Evolutionary conservation across 2,329 filamentous ascomycete genomes (phyloP).

Genomic region (Trichoderma citrinoviride): DNA sequence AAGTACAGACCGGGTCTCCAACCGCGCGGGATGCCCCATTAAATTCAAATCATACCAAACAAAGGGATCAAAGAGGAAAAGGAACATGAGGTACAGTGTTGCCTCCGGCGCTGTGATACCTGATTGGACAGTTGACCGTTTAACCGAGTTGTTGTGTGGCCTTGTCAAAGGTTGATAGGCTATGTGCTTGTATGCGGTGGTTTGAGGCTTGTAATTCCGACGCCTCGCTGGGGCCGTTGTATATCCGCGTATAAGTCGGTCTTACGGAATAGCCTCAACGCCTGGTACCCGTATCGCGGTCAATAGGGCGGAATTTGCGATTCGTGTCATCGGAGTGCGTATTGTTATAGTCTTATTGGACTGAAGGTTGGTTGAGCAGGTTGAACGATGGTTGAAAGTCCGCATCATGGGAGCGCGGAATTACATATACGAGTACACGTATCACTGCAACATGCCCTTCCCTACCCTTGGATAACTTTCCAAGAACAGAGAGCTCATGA

Average conservation of each 20-base stretch:
- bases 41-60: background rate
- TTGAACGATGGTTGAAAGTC: background rate
- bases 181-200: background rate
- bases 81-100: background rate
- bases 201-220: background rate
- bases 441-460: background rate
- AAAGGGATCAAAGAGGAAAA: background rate
- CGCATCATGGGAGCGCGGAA: background rate
- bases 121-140: background rate
- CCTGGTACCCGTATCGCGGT: background rate
- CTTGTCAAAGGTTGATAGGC: too few relatives aligned
- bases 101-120: background rate
- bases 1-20: background rate
- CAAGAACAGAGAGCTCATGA: background rate
- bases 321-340: background rate
- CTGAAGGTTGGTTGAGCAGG: too few relatives aligned
- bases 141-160: background rate
- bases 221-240: background rate
- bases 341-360: background rate
- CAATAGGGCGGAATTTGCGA: background rate
- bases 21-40: constrained; percentile 5
- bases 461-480: background rate
- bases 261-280: background rate
- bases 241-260: background rate
- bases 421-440: background rate